Base-by-base conservation (phyloP, 2,329 filamentous ascomycete genomes). In the Diplodia corticola region DNA sequence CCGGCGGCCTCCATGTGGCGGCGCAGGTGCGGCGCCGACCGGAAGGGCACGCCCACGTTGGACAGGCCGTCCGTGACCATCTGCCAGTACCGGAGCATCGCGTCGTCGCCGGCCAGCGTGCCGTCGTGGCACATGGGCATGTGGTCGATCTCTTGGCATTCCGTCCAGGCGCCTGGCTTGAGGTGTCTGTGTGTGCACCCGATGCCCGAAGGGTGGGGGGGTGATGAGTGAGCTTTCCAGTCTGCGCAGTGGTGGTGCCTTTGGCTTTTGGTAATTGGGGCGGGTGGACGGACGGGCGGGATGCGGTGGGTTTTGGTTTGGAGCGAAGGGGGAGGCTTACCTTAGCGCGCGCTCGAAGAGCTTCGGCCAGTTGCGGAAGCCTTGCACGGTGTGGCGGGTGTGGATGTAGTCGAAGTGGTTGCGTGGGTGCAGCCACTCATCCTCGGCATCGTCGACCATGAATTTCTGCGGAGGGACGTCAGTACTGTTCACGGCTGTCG, bases 341-440 rank as follows among this genome's bases (percentile, higher is more conserved):
- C 46, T 28, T 28, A 64, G 57, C n/a, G 60, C 51, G 20, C 80
- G 77, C 28, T 79, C 73, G n/a, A 85, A 70, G 61, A 88, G 73
- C 15, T 76, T 73, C 3, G 76, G 75, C 72, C 85, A 85, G 69
- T 88, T 79, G 13, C 79, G 75, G 37, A 89, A 79, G 30, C 81
- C 80, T 33, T 81, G 80, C 70, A 79, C 70, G 79, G 84, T 78
- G 80, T 82, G 68, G 3, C 87, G 80, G n/a, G 83, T 82, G 71
- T 88, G 86, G 37, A 89, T 82, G 67, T 86, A 87, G 72, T 89
- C 86, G 64, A 87, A 88, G 61, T 83, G 80, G 67, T 86, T 81
- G 37, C 28, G 65, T 4, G 83, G 82, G 68, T 86, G 81, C 17
- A 86, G 73, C 86, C 86, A 88, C 4, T 80, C 79, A 65, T 80